Percentiles rank a stretch among this genome's conserved stretches.
Evolutionary conservation across 1,139 yeast genomes (phyloP).

Genomic region (Debaryomycetaceae sp.): DNA sequence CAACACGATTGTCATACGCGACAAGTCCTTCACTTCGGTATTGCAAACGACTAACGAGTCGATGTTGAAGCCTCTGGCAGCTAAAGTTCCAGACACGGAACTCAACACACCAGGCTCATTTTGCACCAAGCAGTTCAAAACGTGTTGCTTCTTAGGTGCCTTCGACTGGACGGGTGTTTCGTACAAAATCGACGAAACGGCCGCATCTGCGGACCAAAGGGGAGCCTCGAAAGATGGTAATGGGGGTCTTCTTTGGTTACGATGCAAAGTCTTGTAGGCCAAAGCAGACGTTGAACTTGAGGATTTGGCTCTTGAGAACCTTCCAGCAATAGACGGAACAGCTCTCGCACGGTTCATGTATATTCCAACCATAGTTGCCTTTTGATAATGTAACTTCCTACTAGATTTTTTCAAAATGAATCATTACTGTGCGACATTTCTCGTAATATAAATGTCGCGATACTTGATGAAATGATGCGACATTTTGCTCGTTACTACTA

Average conservation of each 20-base stretch:
- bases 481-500: not conserved
- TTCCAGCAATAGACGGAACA: conserved; percentile 4
- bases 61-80: conserved; percentile 97
- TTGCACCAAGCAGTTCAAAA: conserved; percentile 93
- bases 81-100: conserved; percentile 89
- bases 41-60: conserved; percentile 95
- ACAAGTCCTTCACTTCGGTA: conserved; percentile 92
- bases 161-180: conserved; percentile 82
- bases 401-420: not conserved
- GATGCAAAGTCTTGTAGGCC: conserved; percentile 88
- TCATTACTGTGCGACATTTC: not conserved
- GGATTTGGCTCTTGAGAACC: conserved; percentile 21
- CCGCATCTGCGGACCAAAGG: conserved; percentile 92
- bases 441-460: not conserved
- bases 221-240: conserved; percentile 95
- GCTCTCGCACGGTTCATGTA: not conserved
- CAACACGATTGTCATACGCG: conserved; percentile 94
- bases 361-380: not conserved
- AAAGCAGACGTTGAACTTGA: conserved; percentile 85
- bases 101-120: conserved; percentile 98
- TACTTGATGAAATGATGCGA: not conserved
- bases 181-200: conserved; percentile 89
- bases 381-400: not conserved
- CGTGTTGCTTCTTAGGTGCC: conserved; percentile 76
- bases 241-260: conserved; percentile 83